Conservation (phyloP, 2,329 filamentous ascomycete genomes). For the Ophiostoma quercus region DNA sequence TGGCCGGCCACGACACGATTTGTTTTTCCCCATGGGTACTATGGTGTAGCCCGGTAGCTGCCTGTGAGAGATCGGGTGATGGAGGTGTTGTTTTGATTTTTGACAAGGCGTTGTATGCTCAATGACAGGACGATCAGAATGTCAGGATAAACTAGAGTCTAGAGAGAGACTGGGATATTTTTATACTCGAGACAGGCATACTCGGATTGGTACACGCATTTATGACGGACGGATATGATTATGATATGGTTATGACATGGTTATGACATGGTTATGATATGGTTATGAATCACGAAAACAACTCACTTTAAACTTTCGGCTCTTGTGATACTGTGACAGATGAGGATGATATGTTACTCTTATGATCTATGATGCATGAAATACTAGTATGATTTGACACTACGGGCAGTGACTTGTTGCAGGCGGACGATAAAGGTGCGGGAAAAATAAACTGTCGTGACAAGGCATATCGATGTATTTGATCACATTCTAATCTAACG, state of each 20-base stretch:
- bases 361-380: no score
- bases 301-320: neutral
- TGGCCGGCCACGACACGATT: neutral
- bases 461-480: no score
- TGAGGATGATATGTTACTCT: no score
- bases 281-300: neutral
- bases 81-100: neutral
- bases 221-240: neutral
- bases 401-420: no score
- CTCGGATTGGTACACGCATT: neutral
- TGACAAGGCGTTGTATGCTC: neutral
- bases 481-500: neutral
- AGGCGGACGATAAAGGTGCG: no score
- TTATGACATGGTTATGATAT: neutral
- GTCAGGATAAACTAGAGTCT: neutral
- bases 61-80: neutral
- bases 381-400: neutral
- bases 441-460: no score
- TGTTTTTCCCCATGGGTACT: neutral
- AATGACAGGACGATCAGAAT: neutral
- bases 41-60: neutral
- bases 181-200: slow-evolving; percentile 3
- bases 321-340: no score
- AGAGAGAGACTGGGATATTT: neutral
- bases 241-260: neutral